Percentiles rank a stretch among this genome's conserved stretches.
These are phyloP conservation scores for Gypsophila paniculata DNA, from an alignment of 179 eudicot species.

Conservation along the genomic window DNA sequence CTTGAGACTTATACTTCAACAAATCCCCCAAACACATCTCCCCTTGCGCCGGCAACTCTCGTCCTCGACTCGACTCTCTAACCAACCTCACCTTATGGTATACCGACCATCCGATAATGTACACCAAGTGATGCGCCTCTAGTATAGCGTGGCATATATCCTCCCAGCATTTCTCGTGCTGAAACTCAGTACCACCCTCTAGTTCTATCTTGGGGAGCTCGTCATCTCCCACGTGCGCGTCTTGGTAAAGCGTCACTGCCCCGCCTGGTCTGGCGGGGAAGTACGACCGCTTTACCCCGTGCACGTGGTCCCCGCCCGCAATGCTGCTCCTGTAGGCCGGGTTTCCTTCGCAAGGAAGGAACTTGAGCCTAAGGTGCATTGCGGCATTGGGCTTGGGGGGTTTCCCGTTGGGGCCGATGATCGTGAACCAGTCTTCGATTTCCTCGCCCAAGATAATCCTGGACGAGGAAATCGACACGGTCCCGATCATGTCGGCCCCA, in stretches of 20 bases:
- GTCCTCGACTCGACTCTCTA: slow-evolving; percentile 48
- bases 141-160: slow-evolving; percentile 82
- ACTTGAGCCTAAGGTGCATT: slow-evolving; percentile 35
- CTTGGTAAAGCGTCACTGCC: slow-evolving; percentile 67
- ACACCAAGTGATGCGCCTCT: slow-evolving; percentile 81
- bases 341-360: slow-evolving; percentile 28
- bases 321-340: slow-evolving; percentile 22
- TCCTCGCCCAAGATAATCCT: slow-evolving; percentile 31
- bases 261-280: slow-evolving; percentile 72
- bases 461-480: slow-evolving; percentile 40
- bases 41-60: slow-evolving; percentile 53
- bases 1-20: slow-evolving; percentile 77
- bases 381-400: slow-evolving; percentile 44
- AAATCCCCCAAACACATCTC: slow-evolving; percentile 69
- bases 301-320: slow-evolving; percentile 14
- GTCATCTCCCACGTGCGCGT: slow-evolving; percentile 61
- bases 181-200: slow-evolving; percentile 44
- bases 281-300: slow-evolving; percentile 42
- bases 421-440: slow-evolving; percentile 62
- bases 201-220: slow-evolving; percentile 52
- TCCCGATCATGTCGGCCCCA: slow-evolving; percentile 80
- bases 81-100: slow-evolving; percentile 58
- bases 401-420: slow-evolving; percentile 40
- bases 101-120: slow-evolving; percentile 72
- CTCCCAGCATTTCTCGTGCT: slow-evolving; percentile 77